Evolutionary conservation across 2,329 filamentous ascomycete species (phyloP), one percentile per base, ranked within the genome.

Genomic region (Diplodia sapinea): DNA sequence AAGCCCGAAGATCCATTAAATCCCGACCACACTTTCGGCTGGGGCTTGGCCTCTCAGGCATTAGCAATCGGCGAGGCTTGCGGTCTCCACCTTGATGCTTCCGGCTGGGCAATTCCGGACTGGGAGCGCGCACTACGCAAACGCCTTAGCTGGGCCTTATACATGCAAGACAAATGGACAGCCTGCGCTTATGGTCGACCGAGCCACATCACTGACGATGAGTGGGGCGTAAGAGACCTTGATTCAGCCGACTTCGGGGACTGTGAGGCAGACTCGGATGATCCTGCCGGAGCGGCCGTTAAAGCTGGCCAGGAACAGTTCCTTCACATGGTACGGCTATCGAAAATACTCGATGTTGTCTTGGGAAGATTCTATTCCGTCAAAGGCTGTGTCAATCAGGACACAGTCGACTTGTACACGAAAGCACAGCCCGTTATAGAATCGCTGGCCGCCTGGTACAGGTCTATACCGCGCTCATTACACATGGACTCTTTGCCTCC

Each of bases 141-240:
- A 71, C 79, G 88, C 15, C 77, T 90, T 0, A 87, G 86, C 0
- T 91, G 88, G 88, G 87, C 84, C 1, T 75, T 89, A 0, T 90
- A 85, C 70, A 87, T 89, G 81, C 88, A 90, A 73, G 88, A 90
- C 70, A 87, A 86, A 71, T 89, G 85, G 87, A 83, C 84, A 2
- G 82, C 85, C 2, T 79, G 87, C 47, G 83, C 86, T 33, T 84
- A 87, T 70, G 87, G 87, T 8, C 80, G 86, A 31, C 86, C 86
- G 12, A 85, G 83, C 29, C 83, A 87, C 63, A 85, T 88, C 29
- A 79, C 79, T 5, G 76, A 80, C 83, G 29, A 82, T 88, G 2
- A 78, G 79, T 65, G 63, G 63, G 33, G 73, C 77, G 2, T 77
- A 85, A 54, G 55, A 56, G 63, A 65, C 11, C 33, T 65, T 31